Base-by-base conservation (phyloP, 495 filamentous ascomycete genomes). In the Amphirosellinia nigrospora region DNA sequence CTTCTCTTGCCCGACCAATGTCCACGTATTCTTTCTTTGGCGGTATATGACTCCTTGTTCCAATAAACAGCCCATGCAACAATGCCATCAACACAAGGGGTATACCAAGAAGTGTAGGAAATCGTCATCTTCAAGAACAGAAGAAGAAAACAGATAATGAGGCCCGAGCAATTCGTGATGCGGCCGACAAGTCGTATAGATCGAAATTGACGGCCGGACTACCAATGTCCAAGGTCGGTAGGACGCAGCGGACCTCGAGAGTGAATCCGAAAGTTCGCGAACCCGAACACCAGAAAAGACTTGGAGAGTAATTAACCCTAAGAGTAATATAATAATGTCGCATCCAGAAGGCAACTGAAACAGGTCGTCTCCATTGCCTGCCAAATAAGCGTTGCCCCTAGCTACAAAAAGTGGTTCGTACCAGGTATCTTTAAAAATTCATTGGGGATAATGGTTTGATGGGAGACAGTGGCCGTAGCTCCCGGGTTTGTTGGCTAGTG, bases 361-460 rank as follows among this genome's bases (percentile, higher is more conserved):
- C 9, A 68, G 46, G 4, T 43, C 55, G 30, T 36, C 43, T 43
- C 6, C 21, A 38, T 34, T 38, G 23, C 32, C 30, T 39, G 10
- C 7, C 55, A 68, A 68, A 28, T 19, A 58, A 69, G 43, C n/a
- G 34, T 68, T 32, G 38, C 53, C 28, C 16, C n/a, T 13, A 38
- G 28, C 34, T 39, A 21, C 30, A 45, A 28, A 70, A 56, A 23
- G 23, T 43, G 39, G 41, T 39, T 64, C 48, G 26, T 64, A 32
- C 15, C n/a, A 36, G 45, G 30, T 63, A 63, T 66, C 62, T 21
- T 65, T 45, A 86, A 61, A 88, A 84, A 36, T 84, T 88, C 75
- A 94, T 86, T 30, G 92, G 92, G 19, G 90, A 93, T 53, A 94
- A 82, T 34, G 92, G 92, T 73, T 87, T 85, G 70, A 90, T 87